phyloP scores from a whole-genome alignment of 176 grass and related monocot genomes.

The Hyparrhenia diplandra region DNA sequence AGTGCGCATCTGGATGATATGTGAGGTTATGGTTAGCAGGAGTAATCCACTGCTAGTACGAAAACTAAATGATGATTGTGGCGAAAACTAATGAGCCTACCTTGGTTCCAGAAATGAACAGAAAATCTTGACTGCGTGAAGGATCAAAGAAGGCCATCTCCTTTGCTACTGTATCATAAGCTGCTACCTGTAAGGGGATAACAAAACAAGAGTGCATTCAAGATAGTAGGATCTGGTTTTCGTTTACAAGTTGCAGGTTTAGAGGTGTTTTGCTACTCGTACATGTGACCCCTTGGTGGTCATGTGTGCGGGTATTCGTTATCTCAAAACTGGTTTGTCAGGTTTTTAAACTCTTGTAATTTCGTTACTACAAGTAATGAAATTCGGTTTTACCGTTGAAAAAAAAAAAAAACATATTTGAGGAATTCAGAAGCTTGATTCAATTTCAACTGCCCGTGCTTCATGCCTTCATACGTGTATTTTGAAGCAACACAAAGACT shows the following conservation, averaged over 20 bases:
- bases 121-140: conserved; percentile 79
- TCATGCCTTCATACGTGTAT: no score
- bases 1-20: conserved; percentile 66
- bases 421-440: not conserved
- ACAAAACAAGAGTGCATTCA: not conserved
- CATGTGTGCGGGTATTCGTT: no score
- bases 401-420: no score
- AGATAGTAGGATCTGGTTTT: not conserved
- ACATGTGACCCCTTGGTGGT: no score
- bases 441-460: not conserved
- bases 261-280: no score
- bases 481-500: not conserved
- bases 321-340: no score
- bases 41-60: not conserved
- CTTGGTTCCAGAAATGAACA: conserved; percentile 99
- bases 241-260: no score
- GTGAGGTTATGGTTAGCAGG: conserved; percentile 3
- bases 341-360: no score
- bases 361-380: no score
- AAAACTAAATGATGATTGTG: not conserved
- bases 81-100: conserved; percentile 18
- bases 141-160: conserved; percentile 98
- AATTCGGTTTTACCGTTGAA: no score
- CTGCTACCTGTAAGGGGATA: conserved; percentile 51
- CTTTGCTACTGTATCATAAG: conserved; percentile 70